Conservation (phyloP, 495 filamentous ascomycete genomes). For the Penicillium parvum region DNA sequence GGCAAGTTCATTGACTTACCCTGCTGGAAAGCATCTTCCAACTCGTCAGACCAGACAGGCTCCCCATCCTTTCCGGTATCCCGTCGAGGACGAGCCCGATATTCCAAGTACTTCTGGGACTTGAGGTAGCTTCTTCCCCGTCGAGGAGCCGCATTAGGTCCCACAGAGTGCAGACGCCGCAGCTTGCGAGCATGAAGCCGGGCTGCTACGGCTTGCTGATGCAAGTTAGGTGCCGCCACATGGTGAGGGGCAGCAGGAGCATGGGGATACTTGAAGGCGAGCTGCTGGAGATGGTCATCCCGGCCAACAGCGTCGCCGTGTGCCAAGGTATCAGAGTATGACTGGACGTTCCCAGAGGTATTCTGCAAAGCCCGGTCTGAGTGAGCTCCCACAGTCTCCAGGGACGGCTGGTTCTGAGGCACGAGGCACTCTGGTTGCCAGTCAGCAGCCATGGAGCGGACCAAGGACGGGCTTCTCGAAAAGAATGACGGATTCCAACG, state of each 20-base stretch:
- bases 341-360: constrained; percentile 47
- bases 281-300: constrained; percentile 39
- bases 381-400: constrained; percentile 38
- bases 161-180: constrained; percentile 37
- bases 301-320: constrained; percentile 30
- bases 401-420: constrained; percentile 39
- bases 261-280: constrained; percentile 41
- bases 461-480: constrained; percentile 43
- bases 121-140: constrained; percentile 41
- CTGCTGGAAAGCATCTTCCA: constrained; percentile 86
- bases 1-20: constrained; percentile 52
- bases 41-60: constrained; percentile 71
- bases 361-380: constrained; percentile 44
- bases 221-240: constrained; percentile 24
- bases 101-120: constrained; percentile 52
- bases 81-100: constrained; percentile 64
- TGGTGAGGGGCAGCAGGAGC: constrained; percentile 30
- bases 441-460: constrained; percentile 46
- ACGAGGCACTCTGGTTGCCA: constrained; percentile 45
- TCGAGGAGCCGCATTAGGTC: constrained; percentile 28
- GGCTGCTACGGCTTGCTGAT: constrained; percentile 31
- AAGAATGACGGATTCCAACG: constrained; percentile 52
- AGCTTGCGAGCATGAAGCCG: constrained; percentile 37
- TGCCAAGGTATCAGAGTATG: constrained; percentile 37
- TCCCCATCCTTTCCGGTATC: constrained; percentile 51